Percentiles rank a stretch among this genome's conserved stretches.
Evolutionary conservation across 2,329 filamentous ascomycete genomes (phyloP).

Genomic region (Chaetomium sp.): DNA sequence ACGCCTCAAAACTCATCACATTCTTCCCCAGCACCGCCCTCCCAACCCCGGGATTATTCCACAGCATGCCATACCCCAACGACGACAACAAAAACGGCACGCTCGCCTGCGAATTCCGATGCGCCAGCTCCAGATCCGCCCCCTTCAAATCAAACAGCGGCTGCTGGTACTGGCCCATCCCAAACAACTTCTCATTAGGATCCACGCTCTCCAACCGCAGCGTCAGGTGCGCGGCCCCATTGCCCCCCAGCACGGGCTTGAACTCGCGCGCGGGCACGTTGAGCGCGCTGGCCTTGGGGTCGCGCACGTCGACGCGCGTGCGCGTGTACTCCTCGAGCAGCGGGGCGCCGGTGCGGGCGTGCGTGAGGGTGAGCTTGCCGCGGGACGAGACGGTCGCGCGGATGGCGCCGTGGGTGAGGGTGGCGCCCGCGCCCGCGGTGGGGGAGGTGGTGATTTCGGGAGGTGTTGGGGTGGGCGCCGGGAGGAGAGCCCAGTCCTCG

Average conservation of each 20-base stretch:
- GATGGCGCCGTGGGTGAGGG: constrained; percentile 13
- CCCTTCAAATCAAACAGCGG: constrained; percentile 20
- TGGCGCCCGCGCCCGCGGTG: background rate
- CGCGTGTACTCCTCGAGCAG: constrained; percentile 19
- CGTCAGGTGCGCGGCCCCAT: constrained; percentile 8
- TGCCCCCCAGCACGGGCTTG: background rate
- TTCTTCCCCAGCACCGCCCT: constrained; percentile 19
- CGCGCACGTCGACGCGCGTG: constrained; percentile 16
- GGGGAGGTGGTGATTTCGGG: background rate
- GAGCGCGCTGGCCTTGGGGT: constrained; percentile 22
- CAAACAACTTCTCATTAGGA: constrained; percentile 10
- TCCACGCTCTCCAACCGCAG: constrained; percentile 15
- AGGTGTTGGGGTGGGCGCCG: background rate
- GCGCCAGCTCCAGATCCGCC: constrained; percentile 19
- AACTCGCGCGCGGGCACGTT: constrained; percentile 19
- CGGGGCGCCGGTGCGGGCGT: background rate
- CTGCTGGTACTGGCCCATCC: constrained; percentile 25
- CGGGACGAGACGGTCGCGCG: background rate
- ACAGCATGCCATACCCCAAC: constrained; percentile 15
- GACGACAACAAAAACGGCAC: constrained; percentile 21
- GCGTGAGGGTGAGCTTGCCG: constrained; percentile 12
- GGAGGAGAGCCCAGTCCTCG: constrained; percentile 18
- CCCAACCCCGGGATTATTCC: constrained; percentile 17
- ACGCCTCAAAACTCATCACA: constrained; percentile 20
- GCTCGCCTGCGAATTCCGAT: constrained; percentile 19